Base-by-base conservation (phyloP, 2,329 filamentous ascomycete genomes). In the Knufia fluminis region DNA sequence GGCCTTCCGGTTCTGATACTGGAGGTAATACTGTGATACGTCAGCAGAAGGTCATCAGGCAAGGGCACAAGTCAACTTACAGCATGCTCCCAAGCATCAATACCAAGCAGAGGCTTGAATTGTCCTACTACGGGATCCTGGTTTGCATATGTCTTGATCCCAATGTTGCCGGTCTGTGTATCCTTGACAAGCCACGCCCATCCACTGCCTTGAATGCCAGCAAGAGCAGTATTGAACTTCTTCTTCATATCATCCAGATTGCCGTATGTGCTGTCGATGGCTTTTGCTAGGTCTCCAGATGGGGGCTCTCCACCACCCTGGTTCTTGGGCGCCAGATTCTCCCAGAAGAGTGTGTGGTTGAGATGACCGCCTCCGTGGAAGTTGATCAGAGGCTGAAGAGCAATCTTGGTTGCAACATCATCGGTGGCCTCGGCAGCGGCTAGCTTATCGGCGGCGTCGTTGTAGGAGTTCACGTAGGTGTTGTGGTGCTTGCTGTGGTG, bases 1-100 rank as follows among this genome's bases (percentile, higher is more conserved):
- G 51, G 85, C 89, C 81, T 95, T 95, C 70, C 88, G 83, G 77
- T 95, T 95, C 80, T 95, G 79, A 73, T 95, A 95, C 74, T 95
- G 87, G 54, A 95, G 77, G 72, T 77, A 79, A 56, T 53, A 59
- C 52, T 45, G 51, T 22, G 8, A 33, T 17, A 6, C 12, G 24
- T 49, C 31, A 53, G 51, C 33, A 22, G 4, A 22, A 9, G 3
- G 12, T 7, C 24, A 20, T 12, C 8, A 3, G 23, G 16, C 7
- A 4, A 9, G 2, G 33, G 3, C 3, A 7, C 3, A 16, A 17
- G 28, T 36, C 14, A 16, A 39, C 55, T 58, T 55, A 58, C 56
- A 46, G 89, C 89, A 71, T 95, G 89, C 76, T 95, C 89, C 89
- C 89, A 95, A 48, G 89, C 90, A 72, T 96, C 90, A 62, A 96